Percentiles rank a stretch among this genome's conserved stretches.
Conservation (phyloP, 176 grass and related monocot species). For the Carex scoparia region DNA sequence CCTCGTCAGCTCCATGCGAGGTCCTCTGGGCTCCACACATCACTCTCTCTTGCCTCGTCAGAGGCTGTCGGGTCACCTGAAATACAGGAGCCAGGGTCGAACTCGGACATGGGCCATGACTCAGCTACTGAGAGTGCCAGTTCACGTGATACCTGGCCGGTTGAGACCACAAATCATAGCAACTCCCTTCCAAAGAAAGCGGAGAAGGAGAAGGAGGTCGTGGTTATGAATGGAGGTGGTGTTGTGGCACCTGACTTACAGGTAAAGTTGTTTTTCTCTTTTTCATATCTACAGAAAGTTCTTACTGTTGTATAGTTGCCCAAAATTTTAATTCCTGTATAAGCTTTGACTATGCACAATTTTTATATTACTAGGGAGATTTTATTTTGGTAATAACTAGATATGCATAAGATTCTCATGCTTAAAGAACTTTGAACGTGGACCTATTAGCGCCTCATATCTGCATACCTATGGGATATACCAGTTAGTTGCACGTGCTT, state of each 20-base stretch:
- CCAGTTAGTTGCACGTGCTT: not conserved
- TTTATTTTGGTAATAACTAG: not conserved
- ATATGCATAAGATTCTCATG: not conserved
- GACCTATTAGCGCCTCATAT: not conserved
- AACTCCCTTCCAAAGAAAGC: constrained; percentile 30
- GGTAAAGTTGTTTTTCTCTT: not conserved
- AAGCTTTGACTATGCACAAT: not conserved
- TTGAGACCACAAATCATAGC: constrained; percentile 40
- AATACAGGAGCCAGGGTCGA: constrained; percentile 53
- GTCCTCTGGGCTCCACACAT: constrained; percentile 52
- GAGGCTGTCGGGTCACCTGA: constrained; percentile 55
- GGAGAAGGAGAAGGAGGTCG: constrained; percentile 47
- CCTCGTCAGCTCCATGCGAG: constrained; percentile 47
- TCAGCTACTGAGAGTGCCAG: constrained; percentile 72
- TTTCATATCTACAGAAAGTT: constrained; percentile 1
- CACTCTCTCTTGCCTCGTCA: constrained; percentile 63
- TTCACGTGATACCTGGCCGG: constrained; percentile 53
- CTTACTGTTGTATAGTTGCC: not conserved
- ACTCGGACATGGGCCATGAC: constrained; percentile 59
- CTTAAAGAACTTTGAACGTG: not conserved
- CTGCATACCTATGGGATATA: not conserved
- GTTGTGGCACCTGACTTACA: constrained; percentile 10
- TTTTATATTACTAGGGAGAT: not conserved
- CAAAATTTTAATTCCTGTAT: not conserved
- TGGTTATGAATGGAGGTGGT: constrained; percentile 25